Evolutionary conservation across 176 grass and related monocot genomes (phyloP).

Genomic region (Saccharum spontaneum): DNA sequence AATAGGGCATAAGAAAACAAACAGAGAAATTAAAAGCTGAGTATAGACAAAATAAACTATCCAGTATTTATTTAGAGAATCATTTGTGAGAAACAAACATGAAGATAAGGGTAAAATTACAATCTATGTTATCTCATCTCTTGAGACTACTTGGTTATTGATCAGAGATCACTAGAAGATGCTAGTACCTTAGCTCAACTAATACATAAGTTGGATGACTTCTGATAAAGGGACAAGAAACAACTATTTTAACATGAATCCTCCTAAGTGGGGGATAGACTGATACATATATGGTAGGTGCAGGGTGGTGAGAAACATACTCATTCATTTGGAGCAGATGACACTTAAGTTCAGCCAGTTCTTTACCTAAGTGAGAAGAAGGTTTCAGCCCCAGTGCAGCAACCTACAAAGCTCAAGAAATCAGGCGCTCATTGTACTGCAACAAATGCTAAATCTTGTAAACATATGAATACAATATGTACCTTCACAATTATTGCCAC

Average conservation of each 20-base stretch:
- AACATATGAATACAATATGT: slow-evolving; percentile 24
- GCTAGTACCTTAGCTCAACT: not conserved
- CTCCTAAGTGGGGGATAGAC: not conserved
- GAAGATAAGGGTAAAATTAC: not conserved
- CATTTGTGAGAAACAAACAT: not conserved
- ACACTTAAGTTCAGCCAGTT: slow-evolving; percentile 65
- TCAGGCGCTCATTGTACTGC: not conserved
- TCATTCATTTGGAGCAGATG: slow-evolving; percentile 77
- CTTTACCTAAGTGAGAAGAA: slow-evolving; percentile 83
- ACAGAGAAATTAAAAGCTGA: slow-evolving; percentile 30
- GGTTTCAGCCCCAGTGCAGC: slow-evolving; percentile 83
- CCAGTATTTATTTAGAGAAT: slow-evolving; percentile 25
- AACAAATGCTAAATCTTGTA: not conserved
- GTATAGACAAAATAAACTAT: not conserved
- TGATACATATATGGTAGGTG: not conserved
- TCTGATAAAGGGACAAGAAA: not conserved
- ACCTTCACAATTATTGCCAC: slow-evolving; percentile 93
- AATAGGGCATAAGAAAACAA: slow-evolving; percentile 36
- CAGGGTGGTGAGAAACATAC: slow-evolving; percentile 42
- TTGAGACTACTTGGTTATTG: not conserved
- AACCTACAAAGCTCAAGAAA: slow-evolving; percentile 54
- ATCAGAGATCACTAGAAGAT: not conserved
- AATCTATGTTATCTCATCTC: not conserved
- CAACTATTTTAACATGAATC: slow-evolving; percentile 5
- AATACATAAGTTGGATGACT: not conserved